Base-by-base conservation (phyloP, 2,329 filamentous ascomycete species). In the Thielaviopsis euricoi region DNA sequence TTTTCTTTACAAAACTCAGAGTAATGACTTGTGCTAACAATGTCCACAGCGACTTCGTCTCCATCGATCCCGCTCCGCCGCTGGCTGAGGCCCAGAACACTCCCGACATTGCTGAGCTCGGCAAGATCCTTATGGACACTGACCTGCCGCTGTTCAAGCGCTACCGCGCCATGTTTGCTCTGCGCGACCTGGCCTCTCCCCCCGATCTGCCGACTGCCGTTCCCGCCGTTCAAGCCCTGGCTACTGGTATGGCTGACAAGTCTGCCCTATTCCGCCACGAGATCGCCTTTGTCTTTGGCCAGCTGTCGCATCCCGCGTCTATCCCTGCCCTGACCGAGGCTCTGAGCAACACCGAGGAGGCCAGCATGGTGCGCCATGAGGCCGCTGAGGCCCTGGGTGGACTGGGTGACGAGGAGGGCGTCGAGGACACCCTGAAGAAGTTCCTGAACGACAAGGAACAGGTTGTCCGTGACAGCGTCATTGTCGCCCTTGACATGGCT, bases 101-200 rank as follows among this genome's bases (percentile, higher is more conserved):
- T 3, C 59, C 59, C 53, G 59, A 60, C 37, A 87, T 95, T 53
- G 76, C 84, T 37, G 82, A 87, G 58, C 78, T 98, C 37, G 85
- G 87, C 66, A 78, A 80, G 66, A 82, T 80, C 23, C 76, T 98
- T 57, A 82, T 97, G 70, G 85, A 97, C 70, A 84, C 85, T 6
- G 79, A 74, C 5, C 74, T 84, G 53, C 87, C 89, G 23, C 80
- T 98, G 13, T 98, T 98, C 76, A 76, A 89, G 68, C 84, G 93
- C 68, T 98, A 98, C 73, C 83, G 93, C 66, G 91, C 93, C 69
- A 98, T 98, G 93, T 98, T 98, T 68, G 87, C 89, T 60, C 83
- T 98, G 56, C 86, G 93, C 67, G 93, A 98, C 71, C 83, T 98
- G 56, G 89, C 90, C 22, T 96, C 90, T 3, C 93, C 93, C 17